These are phyloP conservation scores for Hibiscus syriacus DNA, from an alignment of 345 rosid species.

Conservation along the genomic window DNA sequence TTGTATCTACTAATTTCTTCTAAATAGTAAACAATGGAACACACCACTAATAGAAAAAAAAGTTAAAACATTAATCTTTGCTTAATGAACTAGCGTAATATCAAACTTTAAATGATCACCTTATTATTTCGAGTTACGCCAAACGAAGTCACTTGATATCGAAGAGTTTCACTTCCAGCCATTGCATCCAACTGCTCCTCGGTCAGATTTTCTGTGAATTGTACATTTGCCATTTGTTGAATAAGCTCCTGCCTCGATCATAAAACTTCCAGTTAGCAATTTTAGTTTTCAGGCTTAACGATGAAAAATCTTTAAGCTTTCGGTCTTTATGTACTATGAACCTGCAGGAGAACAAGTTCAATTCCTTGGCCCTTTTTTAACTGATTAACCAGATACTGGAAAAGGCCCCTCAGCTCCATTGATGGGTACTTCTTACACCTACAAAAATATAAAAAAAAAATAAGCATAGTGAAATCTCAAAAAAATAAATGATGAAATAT, in stretches of 20 bases:
- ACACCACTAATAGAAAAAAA: no score
- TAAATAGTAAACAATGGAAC: neutral
- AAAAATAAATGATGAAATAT: neutral
- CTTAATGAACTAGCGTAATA: neutral
- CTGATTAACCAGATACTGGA: slow-evolving; percentile 96
- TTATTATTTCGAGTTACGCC: slow-evolving; percentile 87
- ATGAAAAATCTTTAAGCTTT: slow-evolving; percentile 10
- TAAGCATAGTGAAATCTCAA: neutral
- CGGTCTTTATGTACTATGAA: slow-evolving; percentile 24
- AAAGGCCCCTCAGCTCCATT: slow-evolving; percentile 95
- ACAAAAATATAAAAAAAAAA: slow-evolving; percentile 9
- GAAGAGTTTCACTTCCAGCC: no score
- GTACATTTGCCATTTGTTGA: slow-evolving; percentile 99
- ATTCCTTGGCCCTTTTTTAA: slow-evolving; percentile 91
- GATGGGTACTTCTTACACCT: slow-evolving; percentile 99
- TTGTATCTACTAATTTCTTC: neutral
- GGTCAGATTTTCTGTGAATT: no score
- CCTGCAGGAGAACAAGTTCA: slow-evolving; percentile 97
- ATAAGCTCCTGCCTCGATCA: slow-evolving; percentile 68
- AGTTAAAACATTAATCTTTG: neutral
- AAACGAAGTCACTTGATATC: slow-evolving; percentile 91
- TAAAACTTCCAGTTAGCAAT: slow-evolving; percentile 18
- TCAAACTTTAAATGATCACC: slow-evolving; percentile 32
- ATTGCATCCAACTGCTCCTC: no score
- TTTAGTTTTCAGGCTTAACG: neutral